Evolutionary conservation across 2,329 filamentous ascomycete species (phyloP), one percentile per base, ranked within the genome.

Genomic region (Neophaeococcomyces mojaviensis): DNA sequence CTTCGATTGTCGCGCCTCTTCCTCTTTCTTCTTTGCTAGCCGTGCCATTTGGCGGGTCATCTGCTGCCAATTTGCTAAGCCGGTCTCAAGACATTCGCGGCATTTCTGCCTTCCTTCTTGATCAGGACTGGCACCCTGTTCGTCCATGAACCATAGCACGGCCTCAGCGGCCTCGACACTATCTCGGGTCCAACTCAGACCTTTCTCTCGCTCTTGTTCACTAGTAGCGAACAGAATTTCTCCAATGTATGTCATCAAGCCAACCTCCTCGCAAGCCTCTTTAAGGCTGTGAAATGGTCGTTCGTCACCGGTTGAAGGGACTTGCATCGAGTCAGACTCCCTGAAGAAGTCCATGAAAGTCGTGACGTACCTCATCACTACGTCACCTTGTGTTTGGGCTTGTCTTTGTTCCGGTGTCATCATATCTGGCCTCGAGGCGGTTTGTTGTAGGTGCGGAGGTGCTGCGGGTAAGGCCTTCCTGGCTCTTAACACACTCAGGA

Each of bases 171-270:
- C 69, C 55, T 89, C 84, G 26, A 94, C 87, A 20, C 84, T 88
- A 52, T 95, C 87, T 46, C 88, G 79, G 1, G 90, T 95, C 90
- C 90, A 97, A 4, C 81, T 81, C 2, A 96, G 72, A 0, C 88
- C 90, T 50, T 84, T 82, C 39, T 86, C 81, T 41, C 71, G 69
- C 33, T 55, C 53, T 15, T 64, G 69, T 15, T 70, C 67, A n/a
- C 77, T 74, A 3, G 77, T 77, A 0, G 86, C 78, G 64, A 85
- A 96, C 26, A 97, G 75, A 42, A 97, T 94, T 68, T 97, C 90
- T 48, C 90, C 90, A 52, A 97, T 90, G 64, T 95, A 92, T 19
- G 88, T 76, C 72, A 88, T 88, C 12, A 96, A 68, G 0, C 80
- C 87, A 2, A 88, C 88, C 64, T 96, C 89, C 54, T 92, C 84